Conservation (phyloP, 306 rosid species). For the Castanea crenata region DNA sequence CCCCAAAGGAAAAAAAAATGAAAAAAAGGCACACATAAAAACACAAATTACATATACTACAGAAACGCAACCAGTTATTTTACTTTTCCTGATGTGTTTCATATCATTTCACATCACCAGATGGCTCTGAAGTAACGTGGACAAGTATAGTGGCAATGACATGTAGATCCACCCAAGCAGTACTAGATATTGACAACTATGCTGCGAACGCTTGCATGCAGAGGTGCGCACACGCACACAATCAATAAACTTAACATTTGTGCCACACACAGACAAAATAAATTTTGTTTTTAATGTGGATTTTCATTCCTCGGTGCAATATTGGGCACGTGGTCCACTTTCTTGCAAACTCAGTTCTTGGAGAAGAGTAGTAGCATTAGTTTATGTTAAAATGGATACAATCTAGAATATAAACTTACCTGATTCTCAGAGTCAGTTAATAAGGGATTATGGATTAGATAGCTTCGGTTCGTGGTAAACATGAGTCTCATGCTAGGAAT, state of each 20-base stretch:
- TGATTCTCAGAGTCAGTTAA: constrained; percentile 5
- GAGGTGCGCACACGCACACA: too few species aligned
- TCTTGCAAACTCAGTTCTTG: background rate
- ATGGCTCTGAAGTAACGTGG: background rate
- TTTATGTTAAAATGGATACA: background rate
- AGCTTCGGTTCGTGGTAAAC: constrained; percentile 44
- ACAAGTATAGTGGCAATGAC: background rate
- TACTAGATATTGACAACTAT: background rate
- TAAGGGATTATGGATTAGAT: constrained; percentile 46
- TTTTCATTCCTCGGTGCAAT: background rate
- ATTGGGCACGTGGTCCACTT: background rate
- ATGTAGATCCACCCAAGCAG: background rate
- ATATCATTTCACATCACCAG: background rate
- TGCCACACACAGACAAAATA: background rate
- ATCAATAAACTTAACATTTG: too few species aligned
- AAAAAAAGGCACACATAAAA: too few species aligned
- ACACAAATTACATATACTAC: too few species aligned
- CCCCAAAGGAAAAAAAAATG: too few species aligned
- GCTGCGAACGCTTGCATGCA: too few species aligned
- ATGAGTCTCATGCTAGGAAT: constrained; percentile 39
- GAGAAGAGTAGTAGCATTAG: background rate
- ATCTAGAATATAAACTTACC: constrained; percentile 24
- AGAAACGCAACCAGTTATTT: too few species aligned
- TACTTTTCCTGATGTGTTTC: background rate
- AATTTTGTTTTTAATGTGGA: background rate